Evolutionary conservation across 176 grass and related monocot species (phyloP), one percentile per base, ranked within the genome.

Genomic region (Zizania latifolia): DNA sequence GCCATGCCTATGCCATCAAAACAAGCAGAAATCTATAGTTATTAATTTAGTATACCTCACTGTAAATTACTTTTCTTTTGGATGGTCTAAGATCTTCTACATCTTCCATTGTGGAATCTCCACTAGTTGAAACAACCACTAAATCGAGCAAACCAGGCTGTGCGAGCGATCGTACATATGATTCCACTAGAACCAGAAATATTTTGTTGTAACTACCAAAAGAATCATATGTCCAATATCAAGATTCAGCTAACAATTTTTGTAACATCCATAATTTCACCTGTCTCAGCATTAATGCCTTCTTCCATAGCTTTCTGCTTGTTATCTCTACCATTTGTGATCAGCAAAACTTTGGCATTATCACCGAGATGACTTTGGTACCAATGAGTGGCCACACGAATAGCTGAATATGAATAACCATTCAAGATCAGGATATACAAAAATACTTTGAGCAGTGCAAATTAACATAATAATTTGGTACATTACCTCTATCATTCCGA

Each of bases 271-370:
- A 89, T 53, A 54, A 54, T 59, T 45, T 63, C 76, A 94, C 89
- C 89, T 77, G 89, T 94, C 76, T 94, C 89, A 71, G 89, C 86
- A 66, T 78, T 89, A 80, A 94, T 86, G 50, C 91, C 89, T 78
- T 98, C 95, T 67, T 92, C 91, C 37, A 71, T 92, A 56, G 91
- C 95, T 82, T 92, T 98, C 40, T 72, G 70, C 57, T 94, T 94
- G 51, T 98, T 98, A 29, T 98, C 91, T 82, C 77, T 90, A 51
- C 92, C 95, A 76, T 94, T 98, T 81, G 95, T 98, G 64, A 98
- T 79, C 22, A 94, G 91, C 78, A 94, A 46, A 83, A 92, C 72
- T 65, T 88, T 89, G 15, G 64, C 78, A 63, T 27, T 86, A 70
- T 50, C 83, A 56, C 91, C 86, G 44, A 98, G 90, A 87, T 98